Percentiles rank a stretch among this genome's conserved stretches.
Conservation (phyloP, 805 yeast species). For the Ogataea minuta region DNA sequence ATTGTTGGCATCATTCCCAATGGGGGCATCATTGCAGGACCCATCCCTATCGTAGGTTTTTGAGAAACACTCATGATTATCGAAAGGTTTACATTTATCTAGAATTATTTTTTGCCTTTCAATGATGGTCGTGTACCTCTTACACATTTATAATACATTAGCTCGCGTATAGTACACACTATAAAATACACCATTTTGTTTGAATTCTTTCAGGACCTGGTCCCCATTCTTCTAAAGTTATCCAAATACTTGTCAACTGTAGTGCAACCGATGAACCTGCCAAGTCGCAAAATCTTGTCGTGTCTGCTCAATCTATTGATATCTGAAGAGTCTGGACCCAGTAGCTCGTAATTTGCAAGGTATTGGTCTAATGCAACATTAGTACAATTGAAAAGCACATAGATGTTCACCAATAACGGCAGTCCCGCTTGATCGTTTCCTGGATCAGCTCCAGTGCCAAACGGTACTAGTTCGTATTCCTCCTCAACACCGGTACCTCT, state of each 20-base stretch:
- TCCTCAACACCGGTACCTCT: conserved; percentile 33
- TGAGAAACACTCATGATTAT: conserved; percentile 21
- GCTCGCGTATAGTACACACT: conserved; percentile 1
- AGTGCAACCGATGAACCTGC: conserved; percentile 31
- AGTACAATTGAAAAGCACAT: conserved; percentile 25
- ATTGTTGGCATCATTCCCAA: conserved; percentile 10
- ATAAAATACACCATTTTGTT: neutral
- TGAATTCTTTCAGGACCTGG: neutral
- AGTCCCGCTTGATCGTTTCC: conserved; percentile 19
- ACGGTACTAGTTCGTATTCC: conserved; percentile 31
- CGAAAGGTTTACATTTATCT: neutral
- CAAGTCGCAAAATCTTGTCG: conserved; percentile 28
- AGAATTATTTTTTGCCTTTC: neutral
- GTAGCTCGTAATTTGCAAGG: conserved; percentile 22
- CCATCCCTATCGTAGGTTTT: conserved; percentile 15
- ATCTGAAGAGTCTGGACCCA: conserved; percentile 3
- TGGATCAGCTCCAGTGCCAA: conserved; percentile 28
- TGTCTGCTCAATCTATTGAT: conserved; percentile 16
- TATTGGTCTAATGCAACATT: conserved; percentile 20
- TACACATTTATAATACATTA: conserved; percentile 6
- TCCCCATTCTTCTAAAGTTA: conserved; percentile 15
- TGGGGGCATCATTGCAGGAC: conserved; percentile 18
- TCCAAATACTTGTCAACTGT: conserved; percentile 34
- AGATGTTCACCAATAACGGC: conserved; percentile 28
- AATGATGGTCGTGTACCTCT: conserved; percentile 5